Evolutionary conservation across 2,329 filamentous ascomycete genomes (phyloP).

Genomic region (Talaromyces pinophilus): DNA sequence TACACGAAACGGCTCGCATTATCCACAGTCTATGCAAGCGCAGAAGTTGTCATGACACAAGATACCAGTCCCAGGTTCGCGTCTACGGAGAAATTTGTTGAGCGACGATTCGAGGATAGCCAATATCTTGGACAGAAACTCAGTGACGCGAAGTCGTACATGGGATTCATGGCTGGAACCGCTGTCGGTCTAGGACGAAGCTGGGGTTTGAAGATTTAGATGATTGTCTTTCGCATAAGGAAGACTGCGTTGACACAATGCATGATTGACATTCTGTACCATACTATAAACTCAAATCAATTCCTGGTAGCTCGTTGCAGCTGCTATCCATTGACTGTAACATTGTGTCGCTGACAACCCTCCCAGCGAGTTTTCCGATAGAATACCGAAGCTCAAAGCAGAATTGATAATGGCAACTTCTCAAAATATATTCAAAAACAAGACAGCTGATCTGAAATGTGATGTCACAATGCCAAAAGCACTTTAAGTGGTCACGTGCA

Average conservation of each 20-base stretch:
- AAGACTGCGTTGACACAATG: not conserved
- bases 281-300: not conserved
- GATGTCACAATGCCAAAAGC: slow-evolving; percentile 11
- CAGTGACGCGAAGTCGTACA: slow-evolving; percentile 69
- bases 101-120: slow-evolving; percentile 71
- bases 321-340: not conserved
- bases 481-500: slow-evolving; percentile 29
- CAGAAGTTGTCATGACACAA: slow-evolving; percentile 92
- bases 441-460: not conserved
- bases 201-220: slow-evolving; percentile 78
- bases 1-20: slow-evolving; percentile 71
- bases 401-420: not conserved
- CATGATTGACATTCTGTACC: not conserved
- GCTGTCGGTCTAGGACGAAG: slow-evolving; percentile 81
- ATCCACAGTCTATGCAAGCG: slow-evolving; percentile 69
- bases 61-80: slow-evolving; percentile 71
- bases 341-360: not conserved
- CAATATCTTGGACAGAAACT: slow-evolving; percentile 63
- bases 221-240: not conserved
- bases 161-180: slow-evolving; percentile 76
- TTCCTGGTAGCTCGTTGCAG: not conserved
- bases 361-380: not conserved
- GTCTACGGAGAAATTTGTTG: slow-evolving; percentile 79
- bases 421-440: not conserved
- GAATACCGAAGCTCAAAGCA: not conserved